Evolutionary conservation across 495 filamentous ascomycete species (phyloP).

Genomic region (Thermothielavioides terrestris): DNA sequence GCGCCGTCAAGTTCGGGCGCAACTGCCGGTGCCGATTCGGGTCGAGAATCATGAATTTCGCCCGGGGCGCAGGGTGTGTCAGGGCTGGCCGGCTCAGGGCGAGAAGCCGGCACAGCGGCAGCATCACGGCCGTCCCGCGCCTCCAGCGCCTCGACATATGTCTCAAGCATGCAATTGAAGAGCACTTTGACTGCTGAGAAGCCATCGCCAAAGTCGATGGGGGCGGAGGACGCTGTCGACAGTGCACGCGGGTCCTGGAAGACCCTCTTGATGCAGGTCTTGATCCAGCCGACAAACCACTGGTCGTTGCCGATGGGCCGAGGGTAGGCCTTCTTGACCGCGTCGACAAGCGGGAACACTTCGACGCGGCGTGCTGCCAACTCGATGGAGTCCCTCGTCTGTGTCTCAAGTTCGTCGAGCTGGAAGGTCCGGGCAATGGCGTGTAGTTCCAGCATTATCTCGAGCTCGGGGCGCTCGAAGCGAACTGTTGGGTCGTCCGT

Average conservation of each 20-base stretch:
- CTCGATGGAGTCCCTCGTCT: conserved; percentile 12
- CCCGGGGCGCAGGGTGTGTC: not conserved
- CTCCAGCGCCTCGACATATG: not conserved
- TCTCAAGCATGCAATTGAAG: conserved; percentile 5
- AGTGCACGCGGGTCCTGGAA: conserved; percentile 1
- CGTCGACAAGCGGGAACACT: conserved; percentile 14
- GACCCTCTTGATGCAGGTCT: conserved; percentile 8
- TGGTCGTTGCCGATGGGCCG: conserved; percentile 6
- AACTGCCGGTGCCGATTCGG: not conserved
- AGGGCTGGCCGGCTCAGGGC: not conserved
- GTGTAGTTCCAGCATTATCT: conserved; percentile 12
- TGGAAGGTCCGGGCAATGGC: conserved; percentile 3
- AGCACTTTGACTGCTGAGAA: conserved; percentile 4
- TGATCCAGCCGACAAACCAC: conserved; percentile 18
- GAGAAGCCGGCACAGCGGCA: no score
- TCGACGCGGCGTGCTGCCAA: conserved; percentile 5
- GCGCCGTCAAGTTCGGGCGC: not conserved
- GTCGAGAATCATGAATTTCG: not conserved
- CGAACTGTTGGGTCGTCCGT: not conserved
- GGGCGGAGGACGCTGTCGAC: no score
- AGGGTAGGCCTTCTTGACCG: conserved; percentile 10
- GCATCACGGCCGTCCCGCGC: not conserved
- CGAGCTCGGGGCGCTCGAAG: not conserved
- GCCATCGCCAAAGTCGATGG: not conserved
- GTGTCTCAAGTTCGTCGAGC: conserved; percentile 11